Evolutionary conservation across 176 grass and related monocot species (phyloP), one percentile per base, ranked within the genome.

Genomic region (Aegilops tauschii): DNA sequence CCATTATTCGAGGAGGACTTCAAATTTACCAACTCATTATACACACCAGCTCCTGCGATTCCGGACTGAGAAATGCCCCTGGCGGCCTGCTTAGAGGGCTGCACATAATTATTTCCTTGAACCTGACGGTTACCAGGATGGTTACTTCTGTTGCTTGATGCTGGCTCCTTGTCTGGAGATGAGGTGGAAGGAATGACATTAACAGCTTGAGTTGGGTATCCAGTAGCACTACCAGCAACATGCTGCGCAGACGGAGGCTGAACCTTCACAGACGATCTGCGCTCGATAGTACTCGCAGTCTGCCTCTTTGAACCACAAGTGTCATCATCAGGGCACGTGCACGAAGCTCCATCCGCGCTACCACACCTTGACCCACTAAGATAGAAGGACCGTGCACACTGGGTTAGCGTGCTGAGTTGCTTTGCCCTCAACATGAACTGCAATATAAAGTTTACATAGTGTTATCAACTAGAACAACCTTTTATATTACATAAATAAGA

Each of bases 381-480:
- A 72, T 98, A 98, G 85, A 98, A 98, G 35, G 93, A 89, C 50
- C 96, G 86, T 52, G 96, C 96, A 88, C 92, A 95, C 59, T 98
- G 96, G 10, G 92, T 90, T 62, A 98, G 82, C 61, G 90, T 88
- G 78, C 93, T 79, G 17, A 98, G 86, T 88, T 98, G 96, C 88
- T 98, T 98, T 86, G 96, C 85, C 79, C 93, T 92, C 84, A 98
- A 92, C 96, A 98, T 98, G 89, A 87, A 92, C 93, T 95, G 93
- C 78, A 90, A 86, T 56, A 61, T 69, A 14, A 61, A 79, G 49
- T 64, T 71, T 36, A 82, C 9, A 77, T 16, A n/a, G 29, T 84
- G 81, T 87, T 62, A 78, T 56, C 23, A 83, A 73, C 32, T 29
- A 34, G 25, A 69, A 88, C 27, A 79, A 56, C 16, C 49, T 44